Conservation (phyloP, 768 basidiomycete species). For the Suillus tomentosus region DNA sequence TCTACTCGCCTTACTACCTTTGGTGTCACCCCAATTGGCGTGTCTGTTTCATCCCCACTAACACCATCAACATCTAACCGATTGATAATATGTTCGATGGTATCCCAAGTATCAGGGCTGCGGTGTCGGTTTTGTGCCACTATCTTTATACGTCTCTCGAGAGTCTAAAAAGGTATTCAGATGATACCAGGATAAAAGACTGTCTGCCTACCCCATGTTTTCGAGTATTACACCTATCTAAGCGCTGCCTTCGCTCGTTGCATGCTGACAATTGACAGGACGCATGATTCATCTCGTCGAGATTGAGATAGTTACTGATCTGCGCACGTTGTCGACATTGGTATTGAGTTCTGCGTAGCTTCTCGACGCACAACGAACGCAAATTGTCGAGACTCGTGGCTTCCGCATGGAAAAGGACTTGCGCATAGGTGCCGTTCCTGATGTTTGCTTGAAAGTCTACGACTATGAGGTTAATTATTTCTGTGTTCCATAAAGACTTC, state of each 20-base stretch:
- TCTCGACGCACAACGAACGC: not conserved
- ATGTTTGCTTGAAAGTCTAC: not conserved
- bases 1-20: not conserved
- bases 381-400: not conserved
- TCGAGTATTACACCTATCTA: not conserved
- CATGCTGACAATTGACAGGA: not conserved
- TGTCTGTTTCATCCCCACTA: conserved; percentile 14
- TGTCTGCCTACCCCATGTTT: conserved; percentile 3
- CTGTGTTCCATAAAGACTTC: not conserved
- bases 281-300: not conserved
- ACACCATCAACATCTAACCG: conserved; percentile 11
- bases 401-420: not conserved
- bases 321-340: not conserved
- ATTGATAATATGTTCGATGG: not conserved
- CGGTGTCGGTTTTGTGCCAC: not conserved
- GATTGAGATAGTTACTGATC: not conserved
- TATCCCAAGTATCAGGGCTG: conserved; percentile 7
- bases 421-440: not conserved
- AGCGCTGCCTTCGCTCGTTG: not conserved
- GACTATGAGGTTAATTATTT: not conserved
- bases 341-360: not conserved
- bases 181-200: not conserved
- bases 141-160: conserved; percentile 1
- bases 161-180: conserved; percentile 7
- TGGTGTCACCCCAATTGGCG: not conserved